A percentile compares a stretch with the other conserved stretches of the same genome.
These are phyloP conservation scores for Elsinoe ampelina DNA, from an alignment of 2,329 filamentous ascomycete genomes.

Conservation along the genomic window DNA sequence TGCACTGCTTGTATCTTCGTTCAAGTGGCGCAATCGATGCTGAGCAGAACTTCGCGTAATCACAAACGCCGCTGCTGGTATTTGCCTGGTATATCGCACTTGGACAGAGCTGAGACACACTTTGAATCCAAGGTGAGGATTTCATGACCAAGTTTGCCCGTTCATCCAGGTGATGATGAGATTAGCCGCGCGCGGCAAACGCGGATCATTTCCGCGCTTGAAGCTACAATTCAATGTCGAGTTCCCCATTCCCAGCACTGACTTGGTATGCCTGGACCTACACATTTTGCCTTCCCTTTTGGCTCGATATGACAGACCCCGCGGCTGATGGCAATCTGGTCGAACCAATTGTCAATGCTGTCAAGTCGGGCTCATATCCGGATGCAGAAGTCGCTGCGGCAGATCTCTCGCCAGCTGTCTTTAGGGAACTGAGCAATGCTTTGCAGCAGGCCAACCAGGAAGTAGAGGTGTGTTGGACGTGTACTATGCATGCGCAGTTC, in stretches of 20 bases:
- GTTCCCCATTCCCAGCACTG: neutral
- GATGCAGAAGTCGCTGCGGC: slow-evolving; percentile 47
- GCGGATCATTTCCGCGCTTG: neutral
- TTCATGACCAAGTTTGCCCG: neutral
- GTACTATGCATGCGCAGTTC: neutral
- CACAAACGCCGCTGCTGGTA: too few relatives aligned
- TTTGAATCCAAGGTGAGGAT: too few relatives aligned
- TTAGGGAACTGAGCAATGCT: slow-evolving; percentile 42
- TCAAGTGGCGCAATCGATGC: too few relatives aligned
- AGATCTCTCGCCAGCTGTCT: slow-evolving; percentile 36
- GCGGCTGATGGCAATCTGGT: neutral
- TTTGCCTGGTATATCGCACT: too few relatives aligned
- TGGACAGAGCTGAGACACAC: too few relatives aligned
- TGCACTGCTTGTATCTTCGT: too few relatives aligned
- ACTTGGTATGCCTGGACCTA: too few relatives aligned
- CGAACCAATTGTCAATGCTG: slow-evolving; percentile 53
- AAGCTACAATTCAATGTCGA: neutral
- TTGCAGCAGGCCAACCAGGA: slow-evolving; percentile 44
- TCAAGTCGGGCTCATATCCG: slow-evolving; percentile 48
- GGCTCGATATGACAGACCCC: neutral
- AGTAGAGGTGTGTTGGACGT: slow-evolving; percentile 38
- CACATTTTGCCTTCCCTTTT: too few relatives aligned
- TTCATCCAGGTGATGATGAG: neutral
- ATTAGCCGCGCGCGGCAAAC: neutral
- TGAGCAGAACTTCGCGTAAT: too few relatives aligned